phyloP scores from a whole-genome alignment of 495 filamentous ascomycete species.

The Evernia prunastri region DNA sequence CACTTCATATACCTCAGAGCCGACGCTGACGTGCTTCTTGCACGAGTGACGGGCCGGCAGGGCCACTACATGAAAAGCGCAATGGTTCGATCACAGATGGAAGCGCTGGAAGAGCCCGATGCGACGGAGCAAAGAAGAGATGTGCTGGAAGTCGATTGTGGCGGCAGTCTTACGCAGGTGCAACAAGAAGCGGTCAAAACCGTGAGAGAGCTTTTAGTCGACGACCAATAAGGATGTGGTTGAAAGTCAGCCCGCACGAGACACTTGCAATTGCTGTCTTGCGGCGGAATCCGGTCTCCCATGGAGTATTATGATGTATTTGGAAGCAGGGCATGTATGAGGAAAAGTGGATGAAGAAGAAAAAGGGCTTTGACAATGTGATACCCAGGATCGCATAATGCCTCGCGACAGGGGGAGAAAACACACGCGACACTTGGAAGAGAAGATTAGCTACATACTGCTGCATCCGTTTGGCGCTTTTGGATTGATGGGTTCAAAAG shows the following conservation, averaged over 20 bases:
- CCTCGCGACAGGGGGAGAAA: background rate
- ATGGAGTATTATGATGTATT: slow-evolving; percentile 6
- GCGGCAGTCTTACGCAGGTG: slow-evolving; percentile 57
- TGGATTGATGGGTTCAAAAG: background rate
- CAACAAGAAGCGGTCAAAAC: slow-evolving; percentile 49
- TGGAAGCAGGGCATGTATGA: background rate
- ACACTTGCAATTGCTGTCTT: background rate
- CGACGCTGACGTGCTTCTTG: slow-evolving; percentile 62
- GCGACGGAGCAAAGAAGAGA: slow-evolving; percentile 62
- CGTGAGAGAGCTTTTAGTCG: slow-evolving; percentile 24
- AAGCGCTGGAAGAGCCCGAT: slow-evolving; percentile 73
- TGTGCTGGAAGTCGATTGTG: slow-evolving; percentile 76
- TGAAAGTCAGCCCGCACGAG: background rate
- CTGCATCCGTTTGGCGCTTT: background rate
- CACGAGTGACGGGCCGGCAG: slow-evolving; percentile 64
- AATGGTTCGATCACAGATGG: slow-evolving; percentile 95
- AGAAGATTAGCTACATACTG: slow-evolving; percentile 6
- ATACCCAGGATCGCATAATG: slow-evolving; percentile 12
- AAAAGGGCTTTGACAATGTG: background rate
- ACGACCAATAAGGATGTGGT: slow-evolving; percentile 22
- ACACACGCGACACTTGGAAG: background rate
- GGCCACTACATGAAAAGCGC: slow-evolving; percentile 94
- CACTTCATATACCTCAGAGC: slow-evolving; percentile 92
- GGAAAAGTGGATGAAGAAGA: background rate
- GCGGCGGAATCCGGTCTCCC: background rate